These are phyloP conservation scores for Akanthomyces dipterigenus DNA, from an alignment of 2,329 filamentous ascomycete species.

Conservation along the genomic window DNA sequence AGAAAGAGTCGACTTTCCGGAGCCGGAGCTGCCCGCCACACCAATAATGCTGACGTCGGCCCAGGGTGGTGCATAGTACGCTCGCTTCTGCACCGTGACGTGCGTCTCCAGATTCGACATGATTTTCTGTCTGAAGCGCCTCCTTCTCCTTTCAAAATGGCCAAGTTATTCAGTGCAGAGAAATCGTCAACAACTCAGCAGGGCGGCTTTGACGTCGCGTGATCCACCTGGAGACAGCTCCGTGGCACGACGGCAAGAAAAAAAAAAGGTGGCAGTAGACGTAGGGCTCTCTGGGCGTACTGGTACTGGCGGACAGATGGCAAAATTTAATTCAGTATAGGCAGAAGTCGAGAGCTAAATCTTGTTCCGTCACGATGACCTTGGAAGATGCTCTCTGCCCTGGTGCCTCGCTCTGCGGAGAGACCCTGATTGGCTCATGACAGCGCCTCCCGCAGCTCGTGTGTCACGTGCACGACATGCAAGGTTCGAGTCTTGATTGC, in stretches of 20 bases:
- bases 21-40: conserved; percentile 90
- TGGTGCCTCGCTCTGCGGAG: neutral
- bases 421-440: conserved; percentile 4
- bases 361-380: neutral
- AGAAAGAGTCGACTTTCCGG: conserved; percentile 87
- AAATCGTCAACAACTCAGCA: too few species aligned
- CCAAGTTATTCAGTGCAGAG: too few species aligned
- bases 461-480: neutral
- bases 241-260: neutral
- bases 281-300: neutral
- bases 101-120: conserved; percentile 32
- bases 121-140: neutral
- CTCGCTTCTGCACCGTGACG: conserved; percentile 48
- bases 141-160: neutral
- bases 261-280: neutral
- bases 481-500: neutral
- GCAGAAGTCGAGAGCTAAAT: neutral
- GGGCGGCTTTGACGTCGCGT: neutral
- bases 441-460: neutral
- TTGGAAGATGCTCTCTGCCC: neutral
- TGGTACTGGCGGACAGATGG: neutral
- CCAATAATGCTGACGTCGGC: conserved; percentile 94
- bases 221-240: conserved; percentile 5
- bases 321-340: neutral
- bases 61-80: conserved; percentile 91